Conservation (phyloP, 2,329 filamentous ascomycete species). For the Colletotrichum destructivum region DNA sequence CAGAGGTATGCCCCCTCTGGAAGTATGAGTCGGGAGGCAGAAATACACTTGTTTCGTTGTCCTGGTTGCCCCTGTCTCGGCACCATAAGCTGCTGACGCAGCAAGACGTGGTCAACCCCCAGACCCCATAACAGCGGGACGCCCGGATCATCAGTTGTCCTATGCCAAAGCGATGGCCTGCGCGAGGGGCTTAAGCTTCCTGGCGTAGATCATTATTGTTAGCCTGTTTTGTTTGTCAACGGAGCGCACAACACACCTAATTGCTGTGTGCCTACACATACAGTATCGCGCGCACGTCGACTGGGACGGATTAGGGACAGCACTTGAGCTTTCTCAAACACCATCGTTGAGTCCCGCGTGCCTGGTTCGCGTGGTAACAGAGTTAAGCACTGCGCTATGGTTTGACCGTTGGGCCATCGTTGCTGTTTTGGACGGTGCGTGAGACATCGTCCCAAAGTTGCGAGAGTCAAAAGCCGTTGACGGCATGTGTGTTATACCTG, state of each 20-base stretch:
- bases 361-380: slow-evolving; percentile 26
- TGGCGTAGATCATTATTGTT: slow-evolving; percentile 29
- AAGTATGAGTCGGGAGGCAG: slow-evolving; percentile 16
- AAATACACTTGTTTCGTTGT: slow-evolving; percentile 22
- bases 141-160: slow-evolving; percentile 34
- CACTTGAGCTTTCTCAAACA: neutral
- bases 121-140: slow-evolving; percentile 15
- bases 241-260: neutral
- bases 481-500: slow-evolving; percentile 13
- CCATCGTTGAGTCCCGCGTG: slow-evolving; percentile 14
- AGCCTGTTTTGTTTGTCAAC: neutral
- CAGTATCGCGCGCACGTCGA: neutral
- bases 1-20: neutral
- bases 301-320: neutral
- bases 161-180: slow-evolving; percentile 21
- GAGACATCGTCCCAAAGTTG: slow-evolving; percentile 35
- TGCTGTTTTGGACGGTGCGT: slow-evolving; percentile 31
- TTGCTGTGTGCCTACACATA: neutral
- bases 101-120: slow-evolving; percentile 9
- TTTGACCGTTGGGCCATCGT: slow-evolving; percentile 24
- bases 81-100: slow-evolving; percentile 9
- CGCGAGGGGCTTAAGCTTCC: slow-evolving; percentile 29
- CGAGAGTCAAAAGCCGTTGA: slow-evolving; percentile 40
- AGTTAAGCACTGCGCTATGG: slow-evolving; percentile 28
- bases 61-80: slow-evolving; percentile 25